Conservation (phyloP, 2,329 filamentous ascomycete genomes). For the Hymenoscyphus scutula region DNA sequence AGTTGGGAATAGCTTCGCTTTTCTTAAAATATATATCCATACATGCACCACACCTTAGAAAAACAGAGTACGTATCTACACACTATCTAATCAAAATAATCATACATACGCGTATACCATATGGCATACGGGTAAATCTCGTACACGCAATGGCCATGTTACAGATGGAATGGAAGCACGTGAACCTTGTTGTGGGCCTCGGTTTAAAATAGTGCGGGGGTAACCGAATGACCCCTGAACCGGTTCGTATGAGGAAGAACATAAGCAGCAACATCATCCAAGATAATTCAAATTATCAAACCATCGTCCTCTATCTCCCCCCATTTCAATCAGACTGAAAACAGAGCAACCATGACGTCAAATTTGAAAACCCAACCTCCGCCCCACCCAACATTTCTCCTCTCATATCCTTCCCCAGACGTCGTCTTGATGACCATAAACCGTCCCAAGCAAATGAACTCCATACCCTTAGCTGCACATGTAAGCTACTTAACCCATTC, state of each 20-base stretch:
- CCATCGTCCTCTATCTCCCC: neutral
- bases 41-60: too few species aligned
- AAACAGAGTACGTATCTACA: too few species aligned
- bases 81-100: too few species aligned
- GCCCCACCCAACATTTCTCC: slow-evolving; percentile 26
- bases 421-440: slow-evolving; percentile 54
- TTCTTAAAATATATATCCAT: too few species aligned
- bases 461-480: slow-evolving; percentile 43
- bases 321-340: neutral
- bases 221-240: neutral
- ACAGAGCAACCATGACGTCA: slow-evolving; percentile 4
- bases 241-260: neutral
- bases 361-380: slow-evolving; percentile 21
- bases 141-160: too few species aligned
- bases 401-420: slow-evolving; percentile 46
- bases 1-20: too few species aligned
- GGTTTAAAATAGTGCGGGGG: neutral
- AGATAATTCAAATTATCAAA: neutral
- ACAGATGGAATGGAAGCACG: too few species aligned
- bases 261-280: neutral
- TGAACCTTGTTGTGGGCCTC: neutral
- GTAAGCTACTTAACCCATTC: too few species aligned
- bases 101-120: too few species aligned
- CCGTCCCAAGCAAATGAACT: slow-evolving; percentile 49
- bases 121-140: too few species aligned